These are phyloP conservation scores for Aspergillus heteromorphus DNA, from an alignment of 495 filamentous ascomycete genomes.

Conservation along the genomic window DNA sequence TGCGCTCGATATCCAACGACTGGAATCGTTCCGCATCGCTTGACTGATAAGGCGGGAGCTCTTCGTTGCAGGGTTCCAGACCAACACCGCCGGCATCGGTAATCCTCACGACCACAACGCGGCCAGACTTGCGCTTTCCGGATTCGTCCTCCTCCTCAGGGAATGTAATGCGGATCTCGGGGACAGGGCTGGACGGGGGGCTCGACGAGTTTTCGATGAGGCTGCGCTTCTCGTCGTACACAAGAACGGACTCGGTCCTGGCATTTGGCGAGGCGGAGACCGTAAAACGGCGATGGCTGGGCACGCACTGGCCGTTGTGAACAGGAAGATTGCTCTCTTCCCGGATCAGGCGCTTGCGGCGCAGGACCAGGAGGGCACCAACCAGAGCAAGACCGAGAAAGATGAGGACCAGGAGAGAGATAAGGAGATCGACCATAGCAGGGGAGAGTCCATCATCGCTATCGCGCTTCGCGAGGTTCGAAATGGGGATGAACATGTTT, in stretches of 20 bases:
- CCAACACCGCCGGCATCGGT: conserved; percentile 80
- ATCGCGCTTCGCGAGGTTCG: conserved; percentile 47
- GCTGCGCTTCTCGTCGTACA: conserved; percentile 67
- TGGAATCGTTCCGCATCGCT: conserved; percentile 72
- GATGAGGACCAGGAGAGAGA: conserved; percentile 72
- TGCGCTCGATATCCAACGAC: conserved; percentile 87
- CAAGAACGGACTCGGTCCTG: conserved; percentile 59
- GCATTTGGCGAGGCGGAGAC: conserved; percentile 52
- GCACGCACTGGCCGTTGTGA: conserved; percentile 50
- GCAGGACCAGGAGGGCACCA: conserved; percentile 63
- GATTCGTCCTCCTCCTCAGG: conserved; percentile 86
- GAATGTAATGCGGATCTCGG: conserved; percentile 97
- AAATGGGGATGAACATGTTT: conserved; percentile 43
- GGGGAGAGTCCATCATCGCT: conserved; percentile 39
- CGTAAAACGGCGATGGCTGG: conserved; percentile 62
- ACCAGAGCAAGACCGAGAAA: conserved; percentile 62
- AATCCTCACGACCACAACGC: conserved; percentile 87
- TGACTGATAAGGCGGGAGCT: conserved; percentile 84
- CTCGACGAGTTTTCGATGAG: conserved; percentile 68
- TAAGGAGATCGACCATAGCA: conserved; percentile 66
- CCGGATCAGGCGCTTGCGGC: conserved; percentile 53
- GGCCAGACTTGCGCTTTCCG: conserved; percentile 76
- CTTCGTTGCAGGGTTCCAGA: conserved; percentile 75
- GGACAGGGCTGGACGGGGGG: conserved; percentile 79
- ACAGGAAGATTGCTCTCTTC: conserved; percentile 52